A percentile compares a stretch with the other conserved stretches of the same genome.
phyloP scores from a whole-genome alignment of 495 filamentous ascomycete species.

The Chaetomidium leptoderma region DNA sequence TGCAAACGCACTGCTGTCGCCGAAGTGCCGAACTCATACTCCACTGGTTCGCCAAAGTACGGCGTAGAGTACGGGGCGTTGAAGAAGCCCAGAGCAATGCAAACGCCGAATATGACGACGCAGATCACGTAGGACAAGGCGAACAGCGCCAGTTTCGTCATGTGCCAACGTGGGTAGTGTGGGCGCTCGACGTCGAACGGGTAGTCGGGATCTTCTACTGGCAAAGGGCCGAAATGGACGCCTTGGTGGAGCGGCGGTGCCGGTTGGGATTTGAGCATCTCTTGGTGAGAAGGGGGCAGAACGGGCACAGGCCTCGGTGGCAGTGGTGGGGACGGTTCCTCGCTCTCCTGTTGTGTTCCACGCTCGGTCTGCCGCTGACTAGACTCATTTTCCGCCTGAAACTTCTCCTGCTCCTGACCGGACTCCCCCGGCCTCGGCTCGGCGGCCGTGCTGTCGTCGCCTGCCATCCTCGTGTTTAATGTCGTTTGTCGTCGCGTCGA shows the following conservation, averaged over 20 bases:
- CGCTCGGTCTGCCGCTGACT: not conserved
- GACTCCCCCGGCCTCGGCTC: not conserved
- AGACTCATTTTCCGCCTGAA: not conserved
- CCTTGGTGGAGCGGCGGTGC: not conserved
- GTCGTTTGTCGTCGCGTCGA: not conserved
- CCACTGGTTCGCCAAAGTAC: not conserved
- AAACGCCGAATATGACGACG: constrained; percentile 32
- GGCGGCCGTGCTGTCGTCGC: constrained; percentile 1
- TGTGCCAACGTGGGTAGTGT: constrained; percentile 24
- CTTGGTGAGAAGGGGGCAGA: not conserved
- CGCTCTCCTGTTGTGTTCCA: not conserved
- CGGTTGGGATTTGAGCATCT: not conserved
- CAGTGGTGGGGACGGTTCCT: not conserved
- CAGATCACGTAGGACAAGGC: constrained; percentile 25
- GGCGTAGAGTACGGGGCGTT: not conserved
- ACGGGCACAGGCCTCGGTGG: constrained; percentile 5
- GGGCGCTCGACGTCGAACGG: not conserved
- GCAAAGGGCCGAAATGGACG: not conserved
- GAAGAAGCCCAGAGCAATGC: constrained; percentile 13
- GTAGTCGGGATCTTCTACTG: not conserved
- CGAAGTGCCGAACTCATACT: constrained; percentile 11
- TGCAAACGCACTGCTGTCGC: constrained; percentile 17
- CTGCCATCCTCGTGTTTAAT: constrained; percentile 1
- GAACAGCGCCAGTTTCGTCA: constrained; percentile 32
- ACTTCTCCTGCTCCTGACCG: not conserved